Conservation (phyloP, 2,329 filamentous ascomycete species). For the Exophiala sideris region DNA sequence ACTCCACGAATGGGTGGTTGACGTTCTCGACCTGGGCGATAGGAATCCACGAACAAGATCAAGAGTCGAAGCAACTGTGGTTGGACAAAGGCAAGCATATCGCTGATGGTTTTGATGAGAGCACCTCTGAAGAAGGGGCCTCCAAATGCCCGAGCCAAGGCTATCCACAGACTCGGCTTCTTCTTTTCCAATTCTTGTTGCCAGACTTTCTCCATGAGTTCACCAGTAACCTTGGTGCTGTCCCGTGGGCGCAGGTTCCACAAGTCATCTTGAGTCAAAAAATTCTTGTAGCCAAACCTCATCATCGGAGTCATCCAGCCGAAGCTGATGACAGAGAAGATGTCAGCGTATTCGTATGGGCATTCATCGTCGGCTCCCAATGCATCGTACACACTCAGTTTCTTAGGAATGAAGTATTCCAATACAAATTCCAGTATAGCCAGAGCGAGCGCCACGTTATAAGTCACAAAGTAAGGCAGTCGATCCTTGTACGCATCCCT, state of each 20-base stretch:
- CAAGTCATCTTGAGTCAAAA: conserved; percentile 87
- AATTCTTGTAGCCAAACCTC: conserved; percentile 89
- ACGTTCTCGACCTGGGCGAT: conserved; percentile 56
- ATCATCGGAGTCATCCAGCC: conserved; percentile 99
- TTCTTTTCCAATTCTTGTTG: conserved; percentile 66
- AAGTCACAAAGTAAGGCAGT: conserved; percentile 72
- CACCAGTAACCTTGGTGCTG: conserved; percentile 70
- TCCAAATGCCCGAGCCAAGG: conserved; percentile 78
- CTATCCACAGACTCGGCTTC: conserved; percentile 81
- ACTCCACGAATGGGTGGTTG: conserved; percentile 81
- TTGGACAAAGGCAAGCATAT: conserved; percentile 80
- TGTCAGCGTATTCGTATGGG: conserved; percentile 79
- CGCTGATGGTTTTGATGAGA: conserved; percentile 85
- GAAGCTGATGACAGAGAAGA: conserved; percentile 92
- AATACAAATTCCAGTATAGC: conserved; percentile 68
- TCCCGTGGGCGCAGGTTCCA: conserved; percentile 85
- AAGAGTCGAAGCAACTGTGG: conserved; percentile 83
- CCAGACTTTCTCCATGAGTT: conserved; percentile 73
- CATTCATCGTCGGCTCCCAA: conserved; percentile 67
- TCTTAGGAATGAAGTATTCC: conserved; percentile 86
- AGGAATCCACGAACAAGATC: conserved; percentile 81
- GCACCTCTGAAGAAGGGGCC: conserved; percentile 77
- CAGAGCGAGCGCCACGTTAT: conserved; percentile 68
- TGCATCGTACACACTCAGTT: conserved; percentile 65
- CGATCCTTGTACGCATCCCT: conserved; percentile 67